A percentile compares a stretch with the other conserved stretches of the same genome.
Conservation (phyloP, 257 asterid species). For the Fraxinus quadrangulata region DNA sequence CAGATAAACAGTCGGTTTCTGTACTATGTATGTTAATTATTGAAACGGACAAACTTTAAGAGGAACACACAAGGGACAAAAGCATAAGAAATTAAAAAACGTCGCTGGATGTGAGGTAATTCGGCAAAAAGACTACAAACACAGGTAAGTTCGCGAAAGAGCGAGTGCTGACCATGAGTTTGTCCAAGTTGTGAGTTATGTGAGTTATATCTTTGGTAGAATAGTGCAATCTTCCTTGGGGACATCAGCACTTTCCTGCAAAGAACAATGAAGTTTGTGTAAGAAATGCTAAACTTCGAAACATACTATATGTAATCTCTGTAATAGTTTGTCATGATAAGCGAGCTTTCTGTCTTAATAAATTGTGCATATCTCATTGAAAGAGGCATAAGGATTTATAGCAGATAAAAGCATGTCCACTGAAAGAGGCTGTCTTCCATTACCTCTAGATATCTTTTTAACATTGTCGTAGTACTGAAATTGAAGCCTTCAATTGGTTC, state of each 20-base stretch:
- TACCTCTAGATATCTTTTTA: slow-evolving; percentile 77
- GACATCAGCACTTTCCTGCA: slow-evolving; percentile 62
- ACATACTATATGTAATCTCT: not conserved
- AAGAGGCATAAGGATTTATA: not conserved
- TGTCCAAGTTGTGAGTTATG: slow-evolving; percentile 26
- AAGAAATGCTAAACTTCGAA: slow-evolving; percentile 15
- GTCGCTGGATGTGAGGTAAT: not conserved
- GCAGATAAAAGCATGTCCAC: not conserved
- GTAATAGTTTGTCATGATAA: not conserved
- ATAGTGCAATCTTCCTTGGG: slow-evolving; percentile 62
- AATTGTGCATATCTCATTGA: not conserved
- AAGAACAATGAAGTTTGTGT: slow-evolving; percentile 8
- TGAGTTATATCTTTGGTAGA: slow-evolving; percentile 58
- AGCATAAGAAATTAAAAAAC: slow-evolving; percentile 1
- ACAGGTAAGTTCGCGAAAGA: slow-evolving; percentile 11
- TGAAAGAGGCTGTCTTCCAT: slow-evolving; percentile 16
- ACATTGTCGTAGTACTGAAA: slow-evolving; percentile 68
- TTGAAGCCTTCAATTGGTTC: slow-evolving; percentile 83
- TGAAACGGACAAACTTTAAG: not conserved
- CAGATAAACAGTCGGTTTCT: not conserved
- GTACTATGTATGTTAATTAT: not conserved
- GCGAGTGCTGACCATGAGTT: not conserved
- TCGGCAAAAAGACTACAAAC: not conserved
- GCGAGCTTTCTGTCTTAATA: not conserved
- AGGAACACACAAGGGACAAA: not conserved